Conservation (phyloP, 768 basidiomycete genomes). For the Sporobolomyces pararoseus region DNA sequence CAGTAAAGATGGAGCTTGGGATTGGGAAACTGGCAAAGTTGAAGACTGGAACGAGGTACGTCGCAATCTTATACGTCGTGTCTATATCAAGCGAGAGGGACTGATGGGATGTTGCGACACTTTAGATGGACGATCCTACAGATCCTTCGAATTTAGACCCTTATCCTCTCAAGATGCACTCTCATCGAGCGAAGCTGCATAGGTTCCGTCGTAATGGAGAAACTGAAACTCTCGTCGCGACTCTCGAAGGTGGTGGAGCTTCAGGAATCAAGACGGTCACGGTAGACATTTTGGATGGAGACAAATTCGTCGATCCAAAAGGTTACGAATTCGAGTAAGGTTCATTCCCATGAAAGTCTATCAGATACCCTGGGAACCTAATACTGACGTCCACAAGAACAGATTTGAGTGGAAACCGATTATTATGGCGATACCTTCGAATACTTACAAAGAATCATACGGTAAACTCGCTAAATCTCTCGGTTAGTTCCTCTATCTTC, state of each 20-base stretch:
- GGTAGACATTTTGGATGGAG: conserved; percentile 17
- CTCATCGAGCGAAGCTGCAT: background rate
- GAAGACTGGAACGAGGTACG: conserved; percentile 21
- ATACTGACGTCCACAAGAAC: background rate
- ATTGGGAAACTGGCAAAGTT: background rate
- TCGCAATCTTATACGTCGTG: too few relatives aligned
- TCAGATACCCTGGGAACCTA: too few relatives aligned
- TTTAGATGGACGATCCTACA: conserved; percentile 22
- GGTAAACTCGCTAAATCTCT: background rate
- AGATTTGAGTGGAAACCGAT: conserved; percentile 34
- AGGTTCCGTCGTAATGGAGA: background rate
- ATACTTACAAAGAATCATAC: background rate
- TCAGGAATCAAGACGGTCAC: conserved; percentile 16
- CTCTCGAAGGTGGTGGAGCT: background rate
- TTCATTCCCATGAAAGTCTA: background rate
- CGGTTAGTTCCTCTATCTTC: background rate
- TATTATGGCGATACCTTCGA: conserved; percentile 9
- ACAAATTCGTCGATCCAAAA: conserved; percentile 11
- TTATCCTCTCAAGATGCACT: conserved; percentile 23
- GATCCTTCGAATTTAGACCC: conserved; percentile 7
- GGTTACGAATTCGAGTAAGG: conserved; percentile 23
- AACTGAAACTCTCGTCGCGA: background rate
- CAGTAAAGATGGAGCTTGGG: conserved; percentile 26
- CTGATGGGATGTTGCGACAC: too few relatives aligned
- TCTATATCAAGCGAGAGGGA: too few relatives aligned